Base-by-base conservation (phyloP, 768 basidiomycete genomes). In the Infundibulicybe gibba region DNA sequence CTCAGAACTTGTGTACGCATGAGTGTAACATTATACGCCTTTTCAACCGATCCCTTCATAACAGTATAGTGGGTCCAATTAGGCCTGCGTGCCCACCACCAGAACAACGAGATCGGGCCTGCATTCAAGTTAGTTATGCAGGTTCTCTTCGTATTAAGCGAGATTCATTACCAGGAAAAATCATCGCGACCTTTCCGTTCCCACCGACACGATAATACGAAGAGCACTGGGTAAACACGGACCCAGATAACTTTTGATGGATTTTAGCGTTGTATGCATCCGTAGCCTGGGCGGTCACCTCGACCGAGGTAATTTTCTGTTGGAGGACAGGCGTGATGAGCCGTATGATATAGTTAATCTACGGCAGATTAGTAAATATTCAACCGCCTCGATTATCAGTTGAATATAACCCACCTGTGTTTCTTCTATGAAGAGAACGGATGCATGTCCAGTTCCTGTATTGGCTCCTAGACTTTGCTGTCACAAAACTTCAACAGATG, bases 361-460 rank as follows among this genome's bases (percentile, higher is more conserved):
- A 41, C 3, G 46, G 13, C 5, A 6, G 32, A 41, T n/a, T 19
- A 41, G 25, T 43, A 16, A 14, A 35, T 14, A 16, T n/a, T 42
- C 32, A 17, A 38, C 30, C n/a, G 5, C n/a, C 14, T 15, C 11
- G 25, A 2, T 14, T 39, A 5, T 39, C 42, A 32, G 31, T 6
- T 21, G 37, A 14, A 25, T 11, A 16, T 14, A 4, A 34, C 54
- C 13, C 13, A 70, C 73, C 61, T 76, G 74, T 14, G 62, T 52
- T 53, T 77, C 76, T 21, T 68, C 64, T 19, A 62, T 63, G 53
- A 68, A 73, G n/a, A 75, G 51, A n/a, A 72, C 65, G 10, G 74
- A 75, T 3, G 68, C 70, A 53, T 74, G 69, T 1, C 73, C 75
- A 20, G 74, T 72, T 5, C 54, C 53, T 5, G 65, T 70, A 50